Base-by-base conservation (phyloP, 805 yeast genomes). In the Monosporozyma aquatica region DNA sequence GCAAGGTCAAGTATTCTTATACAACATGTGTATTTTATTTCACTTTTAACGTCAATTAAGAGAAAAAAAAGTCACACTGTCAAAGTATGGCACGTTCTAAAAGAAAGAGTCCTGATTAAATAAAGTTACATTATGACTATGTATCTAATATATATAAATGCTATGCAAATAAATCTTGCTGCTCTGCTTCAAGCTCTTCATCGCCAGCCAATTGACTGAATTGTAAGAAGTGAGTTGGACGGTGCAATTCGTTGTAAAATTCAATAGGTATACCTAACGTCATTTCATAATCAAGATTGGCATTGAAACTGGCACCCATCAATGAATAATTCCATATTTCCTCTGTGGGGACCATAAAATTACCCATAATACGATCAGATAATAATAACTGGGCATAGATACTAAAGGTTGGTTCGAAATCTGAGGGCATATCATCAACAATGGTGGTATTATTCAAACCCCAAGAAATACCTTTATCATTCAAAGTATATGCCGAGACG, bases 321-420 rank as follows among this genome's bases (percentile, higher is more conserved):
- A 92, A 90, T 2, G 94, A 72, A 58, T 82, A 87, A 60, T 92
- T 92, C 99, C 99, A 92, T 24, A 87, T 58, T 44, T 77, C 79
- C 25, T 81, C 80, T 18, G 76, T 79, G 1, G 99, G 99, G 1
- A 87, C 94, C 61, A 86, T 59, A 62, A 86, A 89, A 49, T 78
- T 80, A 5, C 98, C 98, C 58, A 74, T 71, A 38, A 86, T 71
- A 44, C 80, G 69, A 47, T 80, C 90, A 0, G 95, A 78, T 17
- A 92, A 61, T 20, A 87, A 65, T 45, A 90, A 56, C 52, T 87
- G 95, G 4, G 81, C 72, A 51, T 70, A 71, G 29, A 63, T 67
- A 38, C 83, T 78, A 58, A 76, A 87, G 0, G 62, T 55, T 0
- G 80, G 68, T 2, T 74, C 69, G 62, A 75, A 87, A 0, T 92